Base-by-base conservation (phyloP, 2,329 filamentous ascomycete species). In the Ilyonectria mors-panacis region DNA sequence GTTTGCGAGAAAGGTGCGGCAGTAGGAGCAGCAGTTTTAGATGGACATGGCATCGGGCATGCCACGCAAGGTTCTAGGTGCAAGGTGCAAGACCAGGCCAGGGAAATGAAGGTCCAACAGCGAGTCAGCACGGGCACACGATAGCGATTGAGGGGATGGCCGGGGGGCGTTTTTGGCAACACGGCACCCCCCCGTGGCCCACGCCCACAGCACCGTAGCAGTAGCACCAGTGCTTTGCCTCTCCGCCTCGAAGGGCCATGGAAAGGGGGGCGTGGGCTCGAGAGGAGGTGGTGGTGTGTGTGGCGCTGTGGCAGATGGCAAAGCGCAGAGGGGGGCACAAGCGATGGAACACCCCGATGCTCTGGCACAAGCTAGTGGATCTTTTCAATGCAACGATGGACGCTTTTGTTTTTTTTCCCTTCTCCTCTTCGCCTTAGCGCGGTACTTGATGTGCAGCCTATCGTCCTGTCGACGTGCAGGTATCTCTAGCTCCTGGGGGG, bases 91-190 rank as follows among this genome's bases (percentile, higher is more conserved):
- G 56, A 28, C 63, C 57, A 42, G 63, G 63, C 30, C 44, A 55
- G 54, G 59, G 64, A 66, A 66, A 66, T 66, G 64, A 66, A 65
- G 60, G 65, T 64, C 61, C 56, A 64, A 55, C 61, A 59, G 61
- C 56, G 55, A 57, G 65, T 65, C 60, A 64, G 65, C 60, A 67
- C 65, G 60, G 56, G 56, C 59, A 57, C 65, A 54, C 65, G 55
- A 67, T 64, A 60, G 57, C 48, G 56, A 59, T 37, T 7, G 30
- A 53, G 50, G 30, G 50, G 50, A 53, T 7, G 28, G 50, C n/a
- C 50, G 12, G n/a, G 50, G 48, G 50, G 50, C n/a, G 28, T 35
- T 53, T 33, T 33, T 33, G 47, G 47, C 28, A 50, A 23, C 47
- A 50, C 50, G 50, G 19, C 35, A 35, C 50, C 30, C n/a, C 17